Evolutionary conservation across 176 grass and related monocot species (phyloP), one percentile per base, ranked within the genome.

Genomic region (Carex scoparia): DNA sequence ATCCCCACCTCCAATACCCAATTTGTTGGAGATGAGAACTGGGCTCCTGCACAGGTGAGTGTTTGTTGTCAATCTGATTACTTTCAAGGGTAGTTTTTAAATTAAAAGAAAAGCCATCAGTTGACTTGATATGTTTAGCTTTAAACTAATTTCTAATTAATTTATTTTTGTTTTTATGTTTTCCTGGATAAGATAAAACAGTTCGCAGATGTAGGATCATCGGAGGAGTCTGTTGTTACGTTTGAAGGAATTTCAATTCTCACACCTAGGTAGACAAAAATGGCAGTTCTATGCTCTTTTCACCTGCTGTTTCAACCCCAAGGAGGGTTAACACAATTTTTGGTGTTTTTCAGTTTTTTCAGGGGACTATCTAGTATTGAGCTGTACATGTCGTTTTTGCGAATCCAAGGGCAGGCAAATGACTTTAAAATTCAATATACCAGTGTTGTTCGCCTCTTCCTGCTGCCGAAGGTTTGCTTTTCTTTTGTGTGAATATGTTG

Each of bases 341-440:
- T 81, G 35, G 58, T 64, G 2, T 56, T 68, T 84, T 79, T 23
- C 23, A 23, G 23, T 23, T 23, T 23, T 23, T 23, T 73, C 19
- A 94, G 95, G 87, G 95, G 95, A n/a, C 79, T 93, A 80, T 94
- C 93, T 80, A 93, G 86, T 71, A 89, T 98, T 87, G 95, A 94
- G 80, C 95, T 98, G 85, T 91, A 94, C 59, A 31, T 90, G 48
- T 93, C 91, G 76, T 98, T 98, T 83, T 90, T 98, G 37, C 85
- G 91, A 16, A 92, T 94, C 35, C 95, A 98, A 88, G 95, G 95
- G 80, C 91, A 93, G 84, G 95, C 92, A 65, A 98, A 84, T 91
- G 95, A 98, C 90, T 98, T 98, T 90, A 98, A 98, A 88, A 98
- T 98, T 69, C 95, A 92, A 70, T 98, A 95, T 89, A 88, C 90